Evolutionary conservation across 2,329 filamentous ascomycete species (phyloP), one percentile per base, ranked within the genome.

Genomic region (Myriosclerotinia duriaeana): DNA sequence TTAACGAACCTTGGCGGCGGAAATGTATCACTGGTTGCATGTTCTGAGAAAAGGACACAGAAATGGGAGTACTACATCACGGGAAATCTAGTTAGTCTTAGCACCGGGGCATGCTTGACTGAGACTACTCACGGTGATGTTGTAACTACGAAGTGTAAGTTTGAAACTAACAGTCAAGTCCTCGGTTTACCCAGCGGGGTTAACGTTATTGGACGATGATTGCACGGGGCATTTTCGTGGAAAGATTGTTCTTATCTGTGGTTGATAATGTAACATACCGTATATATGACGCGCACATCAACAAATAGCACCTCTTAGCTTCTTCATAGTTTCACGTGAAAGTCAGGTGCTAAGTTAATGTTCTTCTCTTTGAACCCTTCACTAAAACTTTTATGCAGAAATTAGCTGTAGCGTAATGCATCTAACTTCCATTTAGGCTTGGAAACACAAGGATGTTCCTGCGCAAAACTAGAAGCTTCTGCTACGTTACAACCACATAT

Each of bases 111-210:
- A 20, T 83, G 80, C 68, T 69, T 83, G 66, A 79, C 78, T 26
- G 79, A 82, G 69, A 72, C 69, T 1, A 64, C 70, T 6, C 71
- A 72, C 1, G 69, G 61, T n/a, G 62, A 66, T 9, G 76, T 77
- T 4, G 69, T 66, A 5, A 69, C 76, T 22, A 68, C 67, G 36
- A 65, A 68, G 17, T 82, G 80, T 72, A 76, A 78, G 40, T 76
- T 75, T 62, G 74, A 77, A 67, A 70, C 72, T 36, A 79, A 82
- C 68, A 78, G 73, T 56, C 82, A 83, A 72, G 81, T 83, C 12
- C 75, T 83, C 70, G 80, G 76, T 15, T 72, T 83, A 48, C 81
- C 81, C 0, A 77, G 78, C 69, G 81, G 82, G 75, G 80, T 72
- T 75, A 74, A 66, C 20, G 67, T 72, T 22, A 38, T 71, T 34